These are phyloP conservation scores for Syzygium jambos DNA, from an alignment of 345 rosid genomes.

Conservation along the genomic window DNA sequence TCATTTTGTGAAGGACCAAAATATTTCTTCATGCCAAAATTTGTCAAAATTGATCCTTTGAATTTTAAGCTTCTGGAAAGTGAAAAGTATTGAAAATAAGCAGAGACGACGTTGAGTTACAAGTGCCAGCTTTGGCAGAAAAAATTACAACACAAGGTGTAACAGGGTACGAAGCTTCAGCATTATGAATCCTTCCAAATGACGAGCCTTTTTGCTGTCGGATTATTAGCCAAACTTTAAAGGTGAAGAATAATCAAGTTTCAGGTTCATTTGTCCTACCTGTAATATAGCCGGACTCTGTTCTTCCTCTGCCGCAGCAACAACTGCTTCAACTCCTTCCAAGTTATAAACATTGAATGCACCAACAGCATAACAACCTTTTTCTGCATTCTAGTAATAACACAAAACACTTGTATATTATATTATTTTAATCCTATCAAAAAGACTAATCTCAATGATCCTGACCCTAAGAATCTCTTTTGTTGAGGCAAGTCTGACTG, in stretches of 20 bases:
- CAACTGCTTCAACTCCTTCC: constrained; percentile 93
- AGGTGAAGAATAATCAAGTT: not conserved
- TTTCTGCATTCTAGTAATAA: constrained; percentile 62
- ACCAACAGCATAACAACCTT: constrained; percentile 86
- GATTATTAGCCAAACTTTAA: not conserved
- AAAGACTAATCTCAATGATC: not conserved
- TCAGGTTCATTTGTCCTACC: constrained; percentile 25
- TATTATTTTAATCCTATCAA: not conserved
- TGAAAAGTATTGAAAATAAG: not conserved
- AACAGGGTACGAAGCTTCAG: not conserved
- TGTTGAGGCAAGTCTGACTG: constrained; percentile 50
- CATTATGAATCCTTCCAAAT: not conserved
- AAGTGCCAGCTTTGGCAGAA: not conserved
- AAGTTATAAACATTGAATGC: constrained; percentile 94
- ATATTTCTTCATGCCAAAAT: not conserved
- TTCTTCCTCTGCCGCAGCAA: constrained; percentile 96
- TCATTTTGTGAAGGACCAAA: not conserved
- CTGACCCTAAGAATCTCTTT: constrained; percentile 72
- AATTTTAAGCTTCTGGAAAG: not conserved
- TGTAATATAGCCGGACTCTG: constrained; percentile 91
- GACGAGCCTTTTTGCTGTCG: not conserved
- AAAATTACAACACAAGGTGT: not conserved
- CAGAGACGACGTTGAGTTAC: not conserved
- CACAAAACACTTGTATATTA: not conserved
- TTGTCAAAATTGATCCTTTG: not conserved